Evolutionary conservation across 2,329 filamentous ascomycete genomes (phyloP), one percentile per base, ranked within the genome.

Genomic region (Mycocentrospora acerina): DNA sequence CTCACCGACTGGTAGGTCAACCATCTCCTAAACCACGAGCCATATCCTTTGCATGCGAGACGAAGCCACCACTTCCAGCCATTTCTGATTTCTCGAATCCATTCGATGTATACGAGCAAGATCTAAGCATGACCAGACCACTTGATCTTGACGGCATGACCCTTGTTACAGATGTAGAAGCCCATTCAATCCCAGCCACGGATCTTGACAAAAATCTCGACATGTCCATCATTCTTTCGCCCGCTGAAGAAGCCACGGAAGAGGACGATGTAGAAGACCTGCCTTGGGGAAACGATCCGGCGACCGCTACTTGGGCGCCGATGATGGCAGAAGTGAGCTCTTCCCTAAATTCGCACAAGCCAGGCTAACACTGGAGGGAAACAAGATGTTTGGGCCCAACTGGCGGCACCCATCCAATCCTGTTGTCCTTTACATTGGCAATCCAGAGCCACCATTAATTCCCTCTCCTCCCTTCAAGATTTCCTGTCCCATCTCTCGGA

Each of bases 81-180:
- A 43, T 49, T 2, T 19, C 37, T 14, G 41, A 53, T 7, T 17
- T 35, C 8, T 34, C 40, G 6, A 46, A 32, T 24, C 37, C 40
- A 3, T 59, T 53, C 29, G 44, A 55, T 11, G 48, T 49, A 24
- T 42, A 37, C 28, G 37, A 45, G 14, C 28, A 43, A 3, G 31
- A 41, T 6, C 30, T 41, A 14, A 29, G 34, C 3, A 40, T 37
- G 9, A 45, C 35, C 6, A 27, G 38, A 12, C 24, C 32, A 3
- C 47, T 64, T 8, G 60, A 67, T 44, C 37, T 67, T 4, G 60
- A 67, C 34, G 61, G 62, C 18, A 65, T 66, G 61, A 57, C 47
- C 8, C 42, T 63, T 13, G 49, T 57, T 40, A 29, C 47, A 7
- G 50, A 45, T 24, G 16, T 49, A 5, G 29, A 35, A 12, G 24